These are phyloP conservation scores for Medicago lupulina DNA, from an alignment of 306 rosid genomes.

Conservation along the genomic window DNA sequence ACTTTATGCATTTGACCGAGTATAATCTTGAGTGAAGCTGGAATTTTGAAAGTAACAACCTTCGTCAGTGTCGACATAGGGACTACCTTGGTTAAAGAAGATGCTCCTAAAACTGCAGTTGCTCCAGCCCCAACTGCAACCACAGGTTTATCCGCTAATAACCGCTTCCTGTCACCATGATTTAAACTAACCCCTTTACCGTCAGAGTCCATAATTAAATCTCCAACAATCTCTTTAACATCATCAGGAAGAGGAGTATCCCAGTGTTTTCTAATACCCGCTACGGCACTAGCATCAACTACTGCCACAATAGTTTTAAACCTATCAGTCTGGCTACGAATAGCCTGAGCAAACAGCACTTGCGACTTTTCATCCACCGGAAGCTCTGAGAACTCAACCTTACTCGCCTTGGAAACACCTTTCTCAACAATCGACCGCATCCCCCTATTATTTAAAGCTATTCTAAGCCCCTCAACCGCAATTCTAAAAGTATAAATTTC, in stretches of 20 bases:
- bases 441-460: slow-evolving; percentile 69
- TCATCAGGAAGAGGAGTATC: slow-evolving; percentile 65
- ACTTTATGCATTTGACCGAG: slow-evolving; percentile 64
- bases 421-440: slow-evolving; percentile 45
- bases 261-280: slow-evolving; percentile 85
- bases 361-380: slow-evolving; percentile 68
- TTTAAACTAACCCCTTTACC: slow-evolving; percentile 46
- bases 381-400: slow-evolving; percentile 62
- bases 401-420: slow-evolving; percentile 26
- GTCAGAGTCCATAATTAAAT: slow-evolving; percentile 51
- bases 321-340: slow-evolving; percentile 65
- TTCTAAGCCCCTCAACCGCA: slow-evolving; percentile 81
- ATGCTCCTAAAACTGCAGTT: slow-evolving; percentile 76
- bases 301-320: slow-evolving; percentile 77
- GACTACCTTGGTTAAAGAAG: slow-evolving; percentile 72
- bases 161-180: slow-evolving; percentile 52
- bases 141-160: slow-evolving; percentile 61
- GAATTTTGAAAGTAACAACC: slow-evolving; percentile 60
- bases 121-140: slow-evolving; percentile 91
- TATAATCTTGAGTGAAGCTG: slow-evolving; percentile 63
- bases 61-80: slow-evolving; percentile 72
- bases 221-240: slow-evolving; percentile 60
- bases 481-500: slow-evolving; percentile 68
- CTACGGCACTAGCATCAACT: slow-evolving; percentile 71
- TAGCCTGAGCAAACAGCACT: slow-evolving; percentile 65